A percentile compares a stretch with the other conserved stretches of the same genome.
These are phyloP conservation scores for Cupressus sempervirens DNA, from an alignment of 75 land plant species.

Conservation along the genomic window DNA sequence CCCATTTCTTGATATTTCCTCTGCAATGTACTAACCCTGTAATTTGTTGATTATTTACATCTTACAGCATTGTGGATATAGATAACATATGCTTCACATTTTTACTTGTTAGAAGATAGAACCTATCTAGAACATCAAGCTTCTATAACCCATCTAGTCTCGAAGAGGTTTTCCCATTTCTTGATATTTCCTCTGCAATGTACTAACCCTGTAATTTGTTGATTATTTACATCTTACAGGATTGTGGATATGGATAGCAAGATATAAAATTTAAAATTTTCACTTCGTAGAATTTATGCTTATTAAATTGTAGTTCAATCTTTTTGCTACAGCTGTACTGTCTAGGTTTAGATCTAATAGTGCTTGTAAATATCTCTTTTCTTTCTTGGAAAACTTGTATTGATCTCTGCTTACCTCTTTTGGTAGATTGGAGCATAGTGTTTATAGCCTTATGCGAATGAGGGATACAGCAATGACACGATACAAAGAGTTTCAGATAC, in stretches of 20 bases:
- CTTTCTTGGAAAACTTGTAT: background rate
- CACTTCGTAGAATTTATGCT: background rate
- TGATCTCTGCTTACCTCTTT: constrained; percentile 8
- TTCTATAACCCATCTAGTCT: background rate
- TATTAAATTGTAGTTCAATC: background rate
- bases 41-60: background rate
- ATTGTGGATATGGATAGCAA: background rate
- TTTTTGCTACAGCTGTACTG: background rate
- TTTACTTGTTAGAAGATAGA: background rate
- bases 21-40: background rate
- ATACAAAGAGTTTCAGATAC: constrained; percentile 55
- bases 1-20: background rate
- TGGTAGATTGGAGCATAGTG: constrained; percentile 63
- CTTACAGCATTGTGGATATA: background rate
- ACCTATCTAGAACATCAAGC: background rate
- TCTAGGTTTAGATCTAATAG: background rate
- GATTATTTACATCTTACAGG: background rate
- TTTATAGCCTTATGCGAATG: constrained; percentile 49
- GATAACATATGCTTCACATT: background rate
- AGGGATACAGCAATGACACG: constrained; percentile 52
- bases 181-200: background rate
- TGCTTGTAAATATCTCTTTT: background rate
- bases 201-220: background rate
- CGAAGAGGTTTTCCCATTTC: background rate
- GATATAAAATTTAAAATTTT: background rate